Percentiles rank a stretch among this genome's conserved stretches.
These are phyloP conservation scores for Ilex aquifolium DNA, from an alignment of 257 asterid species.

Conservation along the genomic window DNA sequence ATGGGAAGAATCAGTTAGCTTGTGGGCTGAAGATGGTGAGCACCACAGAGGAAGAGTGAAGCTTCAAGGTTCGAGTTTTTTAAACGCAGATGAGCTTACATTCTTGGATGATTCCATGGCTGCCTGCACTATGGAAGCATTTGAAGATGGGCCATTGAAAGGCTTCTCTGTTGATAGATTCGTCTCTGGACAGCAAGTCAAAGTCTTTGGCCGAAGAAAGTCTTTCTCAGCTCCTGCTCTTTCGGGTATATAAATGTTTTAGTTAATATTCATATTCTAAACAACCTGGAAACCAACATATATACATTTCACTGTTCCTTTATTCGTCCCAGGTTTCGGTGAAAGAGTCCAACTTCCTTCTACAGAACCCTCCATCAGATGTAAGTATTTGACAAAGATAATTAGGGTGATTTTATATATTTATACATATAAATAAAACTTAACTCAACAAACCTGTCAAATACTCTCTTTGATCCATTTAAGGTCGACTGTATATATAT, in stretches of 20 bases:
- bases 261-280: constrained; percentile 4
- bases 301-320: background rate
- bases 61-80: constrained; percentile 28
- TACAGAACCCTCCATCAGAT: constrained; percentile 27
- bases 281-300: background rate
- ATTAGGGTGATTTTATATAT: no score
- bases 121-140: constrained; percentile 34
- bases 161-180: constrained; percentile 47
- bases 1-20: constrained; percentile 45
- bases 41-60: constrained; percentile 36
- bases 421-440: no score
- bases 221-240: constrained; percentile 22
- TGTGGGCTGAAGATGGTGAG: constrained; percentile 49
- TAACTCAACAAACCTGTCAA: no score
- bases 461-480: no score
- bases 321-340: constrained; percentile 15
- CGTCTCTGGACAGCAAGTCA: constrained; percentile 39
- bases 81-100: constrained; percentile 39
- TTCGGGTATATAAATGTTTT: constrained; percentile 12
- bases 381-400: constrained; percentile 20
- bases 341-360: constrained; percentile 30
- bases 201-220: constrained; percentile 45
- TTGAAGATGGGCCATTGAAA: constrained; percentile 46
- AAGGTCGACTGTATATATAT: no score
- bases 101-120: constrained; percentile 45